Evolutionary conservation across 768 basidiomycete species (phyloP).

Genomic region (Mycena belliarum): DNA sequence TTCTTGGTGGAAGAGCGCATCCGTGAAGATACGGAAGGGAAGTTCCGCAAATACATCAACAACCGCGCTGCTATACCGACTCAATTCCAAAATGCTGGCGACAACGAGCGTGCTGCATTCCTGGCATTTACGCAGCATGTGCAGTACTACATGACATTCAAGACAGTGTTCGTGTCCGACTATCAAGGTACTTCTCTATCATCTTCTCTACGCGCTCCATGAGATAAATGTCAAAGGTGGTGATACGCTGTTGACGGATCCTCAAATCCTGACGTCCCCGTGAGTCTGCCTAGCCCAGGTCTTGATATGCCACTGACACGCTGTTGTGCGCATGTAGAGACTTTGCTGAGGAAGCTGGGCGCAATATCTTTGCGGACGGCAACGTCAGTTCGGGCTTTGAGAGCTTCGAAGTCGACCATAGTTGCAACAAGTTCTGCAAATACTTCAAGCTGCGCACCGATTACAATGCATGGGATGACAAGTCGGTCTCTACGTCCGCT

Average conservation of each 20-base stretch:
- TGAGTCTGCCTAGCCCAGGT: conserved; percentile 2
- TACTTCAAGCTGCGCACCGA: background rate
- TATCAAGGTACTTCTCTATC: conserved; percentile 23
- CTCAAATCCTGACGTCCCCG: conserved; percentile 23
- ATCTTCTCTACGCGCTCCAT: too few species aligned
- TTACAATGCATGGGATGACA: background rate
- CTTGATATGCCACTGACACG: background rate
- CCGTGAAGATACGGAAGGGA: too few species aligned
- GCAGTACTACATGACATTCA: conserved; percentile 25
- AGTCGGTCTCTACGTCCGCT: too few species aligned
- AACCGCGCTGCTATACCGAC: conserved; percentile 20
- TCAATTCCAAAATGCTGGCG: conserved; percentile 9
- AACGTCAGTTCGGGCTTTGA: background rate
- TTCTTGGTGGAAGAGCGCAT: conserved; percentile 1
- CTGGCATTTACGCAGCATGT: conserved; percentile 27
- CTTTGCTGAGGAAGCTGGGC: background rate
- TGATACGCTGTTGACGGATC: conserved; percentile 22
- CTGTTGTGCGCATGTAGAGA: too few species aligned
- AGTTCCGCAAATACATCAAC: background rate
- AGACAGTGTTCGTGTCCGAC: conserved; percentile 27
- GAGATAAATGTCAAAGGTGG: conserved; percentile 8
- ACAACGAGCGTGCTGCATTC: conserved; percentile 9
- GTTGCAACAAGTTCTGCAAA: conserved; percentile 1
- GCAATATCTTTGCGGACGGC: conserved; percentile 1
- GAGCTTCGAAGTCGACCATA: background rate